A percentile compares a stretch with the other conserved stretches of the same genome.
These are phyloP conservation scores for Hypomyces perniciosus DNA, from an alignment of 2,329 filamentous ascomycete genomes.

Conservation along the genomic window DNA sequence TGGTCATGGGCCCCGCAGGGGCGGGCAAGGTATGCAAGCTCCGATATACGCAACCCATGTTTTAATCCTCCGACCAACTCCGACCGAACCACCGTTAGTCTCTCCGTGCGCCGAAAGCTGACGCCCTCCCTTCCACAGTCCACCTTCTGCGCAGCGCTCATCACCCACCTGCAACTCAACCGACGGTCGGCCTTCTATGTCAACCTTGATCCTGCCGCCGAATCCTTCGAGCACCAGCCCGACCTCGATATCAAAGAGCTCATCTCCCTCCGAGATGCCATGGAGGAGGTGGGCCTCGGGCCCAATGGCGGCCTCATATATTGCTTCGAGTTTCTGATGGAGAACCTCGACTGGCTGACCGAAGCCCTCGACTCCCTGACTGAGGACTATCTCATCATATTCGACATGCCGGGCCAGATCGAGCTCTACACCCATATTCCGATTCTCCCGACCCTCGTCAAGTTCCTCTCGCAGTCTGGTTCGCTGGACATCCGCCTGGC, in stretches of 20 bases:
- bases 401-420: slow-evolving; percentile 98
- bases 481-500: slow-evolving; percentile 86
- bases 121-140: slow-evolving; percentile 48
- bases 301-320: slow-evolving; percentile 92
- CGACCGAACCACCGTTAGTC: background rate
- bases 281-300: slow-evolving; percentile 88
- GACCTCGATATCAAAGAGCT: slow-evolving; percentile 95
- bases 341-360: slow-evolving; percentile 88
- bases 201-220: slow-evolving; percentile 95
- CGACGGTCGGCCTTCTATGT: slow-evolving; percentile 95
- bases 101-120: background rate
- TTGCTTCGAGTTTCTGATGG: slow-evolving; percentile 92
- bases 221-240: slow-evolving; percentile 83
- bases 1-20: slow-evolving; percentile 94
- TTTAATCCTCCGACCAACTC: too few species aligned
- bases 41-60: background rate
- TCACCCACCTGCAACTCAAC: slow-evolving; percentile 85
- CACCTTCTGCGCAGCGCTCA: slow-evolving; percentile 90
- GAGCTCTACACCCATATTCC: slow-evolving; percentile 97
- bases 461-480: slow-evolving; percentile 71
- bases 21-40: slow-evolving; percentile 68
- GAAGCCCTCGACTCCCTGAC: slow-evolving; percentile 78
- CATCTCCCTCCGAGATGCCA: slow-evolving; percentile 89
- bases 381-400: slow-evolving; percentile 94
- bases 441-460: slow-evolving; percentile 77